Conservation (phyloP, 768 basidiomycete genomes). For the Hortiboletus campestris region DNA sequence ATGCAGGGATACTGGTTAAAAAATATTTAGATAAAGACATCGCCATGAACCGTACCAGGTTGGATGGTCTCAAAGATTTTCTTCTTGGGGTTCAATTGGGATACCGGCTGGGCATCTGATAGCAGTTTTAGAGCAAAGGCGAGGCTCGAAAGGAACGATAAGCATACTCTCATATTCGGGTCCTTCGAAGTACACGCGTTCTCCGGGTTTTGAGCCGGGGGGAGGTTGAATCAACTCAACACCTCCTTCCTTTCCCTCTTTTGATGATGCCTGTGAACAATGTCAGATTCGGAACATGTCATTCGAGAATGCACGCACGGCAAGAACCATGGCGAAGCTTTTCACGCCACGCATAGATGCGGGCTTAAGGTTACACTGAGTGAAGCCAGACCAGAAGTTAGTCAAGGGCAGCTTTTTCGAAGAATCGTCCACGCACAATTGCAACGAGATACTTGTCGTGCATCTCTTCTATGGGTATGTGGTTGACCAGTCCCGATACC, state of each 20-base stretch:
- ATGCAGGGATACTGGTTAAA: background rate
- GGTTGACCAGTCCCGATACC: slow-evolving; percentile 94
- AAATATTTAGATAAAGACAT: slow-evolving; percentile 1
- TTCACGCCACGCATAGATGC: slow-evolving; percentile 97
- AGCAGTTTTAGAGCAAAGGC: background rate
- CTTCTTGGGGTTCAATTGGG: slow-evolving; percentile 96
- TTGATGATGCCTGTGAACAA: slow-evolving; percentile 71
- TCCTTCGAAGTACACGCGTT: slow-evolving; percentile 94
- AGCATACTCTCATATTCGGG: slow-evolving; percentile 74
- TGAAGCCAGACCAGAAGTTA: background rate
- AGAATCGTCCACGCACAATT: slow-evolving; percentile 51
- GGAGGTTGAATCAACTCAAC: slow-evolving; percentile 93
- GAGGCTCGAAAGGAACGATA: background rate
- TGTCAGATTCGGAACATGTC: background rate
- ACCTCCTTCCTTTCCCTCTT: slow-evolving; percentile 85
- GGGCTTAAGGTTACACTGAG: slow-evolving; percentile 89
- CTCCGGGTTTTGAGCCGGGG: slow-evolving; percentile 80
- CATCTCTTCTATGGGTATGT: slow-evolving; percentile 95
- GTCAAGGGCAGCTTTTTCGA: background rate
- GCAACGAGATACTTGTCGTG: slow-evolving; percentile 77
- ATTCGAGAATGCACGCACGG: slow-evolving; percentile 46
- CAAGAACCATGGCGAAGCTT: slow-evolving; percentile 97
- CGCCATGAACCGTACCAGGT: slow-evolving; percentile 52
- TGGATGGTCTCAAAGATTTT: slow-evolving; percentile 98
- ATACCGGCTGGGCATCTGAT: slow-evolving; percentile 61